These are phyloP conservation scores for Capsicum rhomboideum DNA, from an alignment of 257 asterid genomes.

Conservation along the genomic window DNA sequence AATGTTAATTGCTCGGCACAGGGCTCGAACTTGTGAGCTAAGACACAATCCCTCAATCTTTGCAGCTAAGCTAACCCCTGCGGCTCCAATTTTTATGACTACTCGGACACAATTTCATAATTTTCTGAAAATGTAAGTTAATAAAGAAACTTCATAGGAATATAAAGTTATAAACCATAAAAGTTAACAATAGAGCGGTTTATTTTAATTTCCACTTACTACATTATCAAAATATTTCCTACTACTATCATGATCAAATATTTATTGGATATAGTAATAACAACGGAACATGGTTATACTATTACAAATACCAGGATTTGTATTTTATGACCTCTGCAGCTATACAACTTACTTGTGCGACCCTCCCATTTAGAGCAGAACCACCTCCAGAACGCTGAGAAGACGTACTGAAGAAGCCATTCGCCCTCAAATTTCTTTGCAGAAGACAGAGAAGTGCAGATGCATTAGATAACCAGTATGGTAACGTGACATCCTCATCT, in stretches of 20 bases:
- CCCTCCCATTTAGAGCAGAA: constrained; percentile 68
- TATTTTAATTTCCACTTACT: neutral
- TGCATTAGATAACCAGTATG: constrained; percentile 92
- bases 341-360: constrained; percentile 53
- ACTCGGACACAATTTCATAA: neutral
- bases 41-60: neutral
- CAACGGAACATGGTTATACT: neutral
- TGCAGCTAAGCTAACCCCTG: neutral
- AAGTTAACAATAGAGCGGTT: neutral
- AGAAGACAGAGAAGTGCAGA: constrained; percentile 95
- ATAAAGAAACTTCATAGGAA: neutral
- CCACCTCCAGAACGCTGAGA: constrained; percentile 79
- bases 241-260: neutral
- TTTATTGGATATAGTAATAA: neutral
- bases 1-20: neutral
- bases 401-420: constrained; percentile 66
- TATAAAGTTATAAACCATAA: neutral
- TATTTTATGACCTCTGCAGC: neutral
- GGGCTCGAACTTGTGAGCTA: neutral
- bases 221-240: neutral
- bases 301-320: neutral
- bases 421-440: constrained; percentile 83
- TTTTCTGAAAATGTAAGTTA: neutral
- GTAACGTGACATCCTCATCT: constrained; percentile 63
- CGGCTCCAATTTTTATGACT: neutral